Conservation (phyloP, 2,329 filamentous ascomycete genomes). For the Zelopaecilomyces penicillatus region DNA sequence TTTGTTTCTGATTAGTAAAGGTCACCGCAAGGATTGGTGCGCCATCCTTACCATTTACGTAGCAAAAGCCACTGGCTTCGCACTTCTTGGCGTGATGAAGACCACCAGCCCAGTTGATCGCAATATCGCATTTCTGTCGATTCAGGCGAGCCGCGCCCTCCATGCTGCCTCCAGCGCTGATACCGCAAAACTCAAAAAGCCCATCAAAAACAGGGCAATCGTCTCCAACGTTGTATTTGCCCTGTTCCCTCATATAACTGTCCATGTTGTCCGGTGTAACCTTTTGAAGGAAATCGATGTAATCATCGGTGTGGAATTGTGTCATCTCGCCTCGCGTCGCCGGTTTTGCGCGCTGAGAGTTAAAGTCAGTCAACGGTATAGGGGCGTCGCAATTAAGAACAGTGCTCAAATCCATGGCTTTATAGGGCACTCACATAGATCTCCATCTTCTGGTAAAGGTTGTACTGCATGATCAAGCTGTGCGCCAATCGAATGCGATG, state of each 20-base stretch:
- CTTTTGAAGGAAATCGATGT: constrained; percentile 89
- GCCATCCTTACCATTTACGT: constrained; percentile 69
- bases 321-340: constrained; percentile 85
- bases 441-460: constrained; percentile 93
- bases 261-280: constrained; percentile 99
- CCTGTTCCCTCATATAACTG: constrained; percentile 79
- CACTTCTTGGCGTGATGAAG: constrained; percentile 97
- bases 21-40: constrained; percentile 2
- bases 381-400: no score
- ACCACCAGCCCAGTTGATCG: constrained; percentile 96
- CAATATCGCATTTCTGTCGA: constrained; percentile 88
- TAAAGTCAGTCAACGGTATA: constrained; percentile 20
- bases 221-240: constrained; percentile 88
- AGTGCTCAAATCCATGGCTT: no score
- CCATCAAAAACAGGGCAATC: constrained; percentile 98
- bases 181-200: constrained; percentile 91
- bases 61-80: constrained; percentile 95
- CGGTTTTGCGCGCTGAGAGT: constrained; percentile 64
- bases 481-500: constrained; percentile 93
- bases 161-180: constrained; percentile 89
- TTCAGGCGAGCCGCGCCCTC: constrained; percentile 87
- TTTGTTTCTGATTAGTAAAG: constrained; percentile 27
- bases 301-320: constrained; percentile 90
- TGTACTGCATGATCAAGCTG: constrained; percentile 92
- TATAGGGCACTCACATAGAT: constrained; percentile 62